These are phyloP conservation scores for Nemophila menziesii DNA, from an alignment of 257 asterid genomes.

Conservation along the genomic window DNA sequence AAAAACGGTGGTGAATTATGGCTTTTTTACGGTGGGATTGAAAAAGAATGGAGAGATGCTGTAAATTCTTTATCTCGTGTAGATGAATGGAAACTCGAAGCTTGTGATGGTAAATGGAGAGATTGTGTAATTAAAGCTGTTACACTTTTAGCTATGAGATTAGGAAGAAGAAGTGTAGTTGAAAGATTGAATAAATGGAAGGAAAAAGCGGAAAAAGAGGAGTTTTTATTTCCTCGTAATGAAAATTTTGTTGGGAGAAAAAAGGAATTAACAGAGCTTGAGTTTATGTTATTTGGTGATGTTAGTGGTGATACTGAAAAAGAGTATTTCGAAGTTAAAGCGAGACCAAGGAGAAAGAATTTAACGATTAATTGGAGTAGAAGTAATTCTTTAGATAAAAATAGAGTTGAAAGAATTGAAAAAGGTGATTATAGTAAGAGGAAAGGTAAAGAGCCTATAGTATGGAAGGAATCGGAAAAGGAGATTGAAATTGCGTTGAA, in stretches of 20 bases:
- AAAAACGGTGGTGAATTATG: conserved; percentile 90
- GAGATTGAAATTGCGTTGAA: conserved; percentile 58
- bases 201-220: conserved; percentile 70
- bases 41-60: conserved; percentile 90
- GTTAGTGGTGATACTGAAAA: conserved; percentile 54
- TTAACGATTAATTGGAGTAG: conserved; percentile 69
- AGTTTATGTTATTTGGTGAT: conserved; percentile 77
- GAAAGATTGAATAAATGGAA: conserved; percentile 71
- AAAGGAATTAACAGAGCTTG: conserved; percentile 66
- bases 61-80: conserved; percentile 59
- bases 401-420: conserved; percentile 27
- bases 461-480: conserved; percentile 76
- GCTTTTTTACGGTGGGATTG: conserved; percentile 77
- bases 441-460: conserved; percentile 68
- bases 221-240: conserved; percentile 64
- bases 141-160: conserved; percentile 74
- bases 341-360: conserved; percentile 55
- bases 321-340: conserved; percentile 69
- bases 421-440: conserved; percentile 29
- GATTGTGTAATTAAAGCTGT: conserved; percentile 78
- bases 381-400: conserved; percentile 52
- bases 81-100: conserved; percentile 95
- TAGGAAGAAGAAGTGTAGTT: conserved; percentile 85
- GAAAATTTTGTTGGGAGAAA: conserved; percentile 79
- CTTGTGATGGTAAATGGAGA: conserved; percentile 84